Percentiles rank a stretch among this genome's conserved stretches.
Evolutionary conservation across 2,329 filamentous ascomycete genomes (phyloP).

Genomic region (Aspergillus versicolor): DNA sequence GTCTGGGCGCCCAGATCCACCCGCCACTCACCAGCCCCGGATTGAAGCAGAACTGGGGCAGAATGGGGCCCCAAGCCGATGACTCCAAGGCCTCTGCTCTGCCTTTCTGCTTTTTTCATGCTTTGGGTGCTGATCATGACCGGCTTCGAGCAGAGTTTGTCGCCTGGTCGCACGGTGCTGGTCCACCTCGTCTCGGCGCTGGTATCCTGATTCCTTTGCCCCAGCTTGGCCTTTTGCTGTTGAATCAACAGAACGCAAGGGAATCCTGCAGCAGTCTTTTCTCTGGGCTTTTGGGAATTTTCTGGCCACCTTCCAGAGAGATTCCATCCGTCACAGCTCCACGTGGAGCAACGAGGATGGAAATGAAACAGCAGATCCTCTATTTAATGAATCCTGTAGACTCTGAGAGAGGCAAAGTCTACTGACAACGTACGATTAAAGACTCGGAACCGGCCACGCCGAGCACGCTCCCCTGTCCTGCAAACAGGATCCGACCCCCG

Average conservation of each 20-base stretch:
- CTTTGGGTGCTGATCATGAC: not conserved
- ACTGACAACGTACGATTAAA: too few species aligned
- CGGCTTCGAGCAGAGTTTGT: not conserved
- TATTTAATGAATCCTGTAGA: not conserved
- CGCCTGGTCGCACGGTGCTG: not conserved
- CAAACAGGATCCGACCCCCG: not conserved
- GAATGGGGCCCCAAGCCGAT: not conserved
- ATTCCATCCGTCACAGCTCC: not conserved
- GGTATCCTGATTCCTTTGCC: not conserved
- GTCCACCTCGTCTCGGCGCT: not conserved
- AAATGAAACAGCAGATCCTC: not conserved
- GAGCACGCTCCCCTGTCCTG: not conserved
- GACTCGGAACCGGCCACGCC: not conserved
- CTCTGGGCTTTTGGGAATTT: not conserved
- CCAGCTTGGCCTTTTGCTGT: not conserved
- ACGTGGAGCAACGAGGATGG: not conserved
- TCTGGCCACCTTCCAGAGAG: not conserved
- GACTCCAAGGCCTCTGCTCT: not conserved
- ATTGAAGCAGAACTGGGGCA: not conserved
- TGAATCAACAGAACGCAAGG: not conserved
- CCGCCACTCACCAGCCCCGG: conserved; percentile 5
- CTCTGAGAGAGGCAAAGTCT: too few species aligned
- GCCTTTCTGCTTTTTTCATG: not conserved
- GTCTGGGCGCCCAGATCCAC: not conserved
- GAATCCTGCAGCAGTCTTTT: not conserved